These are phyloP conservation scores for Malbranchea cinnamomea DNA, from an alignment of 2,329 filamentous ascomycete genomes.

Conservation along the genomic window DNA sequence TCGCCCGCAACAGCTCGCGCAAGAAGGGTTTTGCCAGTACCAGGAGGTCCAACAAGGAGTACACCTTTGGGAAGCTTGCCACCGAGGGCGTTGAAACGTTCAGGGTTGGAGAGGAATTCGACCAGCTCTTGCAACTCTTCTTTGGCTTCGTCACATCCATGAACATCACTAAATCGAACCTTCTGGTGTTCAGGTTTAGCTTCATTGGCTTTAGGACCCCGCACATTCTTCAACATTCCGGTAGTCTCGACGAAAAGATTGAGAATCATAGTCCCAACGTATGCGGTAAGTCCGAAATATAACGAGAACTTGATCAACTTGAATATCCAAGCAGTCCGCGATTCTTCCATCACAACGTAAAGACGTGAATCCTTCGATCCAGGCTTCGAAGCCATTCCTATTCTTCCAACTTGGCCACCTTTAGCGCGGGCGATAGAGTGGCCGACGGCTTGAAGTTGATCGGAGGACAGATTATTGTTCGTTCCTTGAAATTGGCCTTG, in stretches of 20 bases:
- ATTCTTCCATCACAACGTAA: slow-evolving; percentile 91
- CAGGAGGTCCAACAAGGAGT: slow-evolving; percentile 82
- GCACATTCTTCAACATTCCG: slow-evolving; percentile 64
- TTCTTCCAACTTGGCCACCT: slow-evolving; percentile 50
- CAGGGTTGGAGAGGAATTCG: slow-evolving; percentile 86
- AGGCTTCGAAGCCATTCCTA: slow-evolving; percentile 35
- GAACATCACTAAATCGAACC: slow-evolving; percentile 81
- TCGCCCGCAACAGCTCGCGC: slow-evolving; percentile 92
- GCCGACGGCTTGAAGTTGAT: slow-evolving; percentile 62
- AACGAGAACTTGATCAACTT: slow-evolving; percentile 82
- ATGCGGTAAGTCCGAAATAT: slow-evolving; percentile 63
- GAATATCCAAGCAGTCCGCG: slow-evolving; percentile 62
- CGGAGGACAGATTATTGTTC: slow-evolving; percentile 34
- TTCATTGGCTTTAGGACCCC: slow-evolving; percentile 58
- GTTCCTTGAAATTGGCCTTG: slow-evolving; percentile 9
- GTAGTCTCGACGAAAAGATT: slow-evolving; percentile 72
- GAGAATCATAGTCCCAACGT: slow-evolving; percentile 63
- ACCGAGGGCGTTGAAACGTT: slow-evolving; percentile 83
- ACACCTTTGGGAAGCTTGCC: slow-evolving; percentile 97
- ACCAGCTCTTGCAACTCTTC: slow-evolving; percentile 95
- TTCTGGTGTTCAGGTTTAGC: slow-evolving; percentile 87
- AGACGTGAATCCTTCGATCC: slow-evolving; percentile 74
- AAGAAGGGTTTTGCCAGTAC: slow-evolving; percentile 92
- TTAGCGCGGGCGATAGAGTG: slow-evolving; percentile 61
- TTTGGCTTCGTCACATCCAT: slow-evolving; percentile 95